Percentiles rank a stretch among this genome's conserved stretches.
These are phyloP conservation scores for Colletotrichum scovillei DNA, from an alignment of 2,329 filamentous ascomycete genomes.

Conservation along the genomic window DNA sequence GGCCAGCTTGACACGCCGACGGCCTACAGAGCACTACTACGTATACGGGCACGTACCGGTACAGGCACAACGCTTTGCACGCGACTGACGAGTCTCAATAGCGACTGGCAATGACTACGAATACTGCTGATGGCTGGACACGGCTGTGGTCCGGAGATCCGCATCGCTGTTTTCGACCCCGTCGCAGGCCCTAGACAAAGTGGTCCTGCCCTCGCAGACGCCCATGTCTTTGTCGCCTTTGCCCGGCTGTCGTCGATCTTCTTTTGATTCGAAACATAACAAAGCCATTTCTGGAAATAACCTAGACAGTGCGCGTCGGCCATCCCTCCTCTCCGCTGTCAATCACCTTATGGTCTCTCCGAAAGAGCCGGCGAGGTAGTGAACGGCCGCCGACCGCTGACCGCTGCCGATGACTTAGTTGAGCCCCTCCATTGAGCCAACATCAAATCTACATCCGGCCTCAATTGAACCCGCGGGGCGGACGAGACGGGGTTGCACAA, in stretches of 20 bases:
- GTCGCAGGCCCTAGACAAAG: conserved; percentile 22
- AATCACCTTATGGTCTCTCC: conserved; percentile 1
- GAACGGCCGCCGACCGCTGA: conserved; percentile 19
- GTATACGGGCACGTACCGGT: too few relatives aligned
- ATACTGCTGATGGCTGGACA: not conserved
- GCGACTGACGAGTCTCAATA: not conserved
- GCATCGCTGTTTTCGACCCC: conserved; percentile 29
- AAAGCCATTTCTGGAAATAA: conserved; percentile 18
- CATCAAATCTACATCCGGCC: not conserved
- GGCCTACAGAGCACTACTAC: too few relatives aligned
- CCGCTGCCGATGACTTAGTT: conserved; percentile 2
- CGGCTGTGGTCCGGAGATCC: conserved; percentile 10
- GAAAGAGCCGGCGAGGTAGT: conserved; percentile 21
- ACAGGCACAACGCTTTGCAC: not conserved
- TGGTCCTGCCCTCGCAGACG: not conserved
- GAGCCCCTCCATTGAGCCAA: not conserved
- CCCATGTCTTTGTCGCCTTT: conserved; percentile 12
- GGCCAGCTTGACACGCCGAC: not conserved
- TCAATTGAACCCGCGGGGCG: conserved; percentile 1
- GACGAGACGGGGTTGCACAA: not conserved
- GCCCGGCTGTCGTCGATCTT: conserved; percentile 7
- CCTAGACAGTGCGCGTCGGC: conserved; percentile 16
- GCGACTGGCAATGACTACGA: not conserved
- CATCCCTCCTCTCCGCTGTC: not conserved
- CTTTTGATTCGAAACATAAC: conserved; percentile 32